These are phyloP conservation scores for Friedmanniomyces simplex DNA, from an alignment of 495 filamentous ascomycete species.

Conservation along the genomic window DNA sequence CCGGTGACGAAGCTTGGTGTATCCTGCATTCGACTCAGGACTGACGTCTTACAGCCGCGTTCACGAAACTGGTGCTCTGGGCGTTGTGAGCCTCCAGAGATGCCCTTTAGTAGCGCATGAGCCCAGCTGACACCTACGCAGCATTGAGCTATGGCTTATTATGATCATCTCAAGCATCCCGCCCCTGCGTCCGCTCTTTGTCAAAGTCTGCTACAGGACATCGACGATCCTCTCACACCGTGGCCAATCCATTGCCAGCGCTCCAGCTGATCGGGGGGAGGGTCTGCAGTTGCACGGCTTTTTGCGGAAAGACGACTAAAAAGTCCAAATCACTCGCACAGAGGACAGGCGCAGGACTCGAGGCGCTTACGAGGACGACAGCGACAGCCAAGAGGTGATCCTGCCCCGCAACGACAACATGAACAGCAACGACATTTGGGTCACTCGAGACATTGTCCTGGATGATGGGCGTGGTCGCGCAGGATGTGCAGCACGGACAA, in stretches of 20 bases:
- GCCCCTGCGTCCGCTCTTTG: constrained; percentile 1
- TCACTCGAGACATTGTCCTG: background rate
- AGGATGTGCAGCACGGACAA: background rate
- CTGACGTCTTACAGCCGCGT: background rate
- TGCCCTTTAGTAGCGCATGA: background rate
- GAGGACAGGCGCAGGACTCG: background rate
- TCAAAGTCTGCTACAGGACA: background rate
- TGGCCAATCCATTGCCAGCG: background rate
- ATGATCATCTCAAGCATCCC: constrained; percentile 5
- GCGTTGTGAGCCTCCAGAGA: background rate
- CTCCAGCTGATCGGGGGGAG: background rate
- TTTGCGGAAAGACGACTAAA: background rate
- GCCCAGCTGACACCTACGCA: background rate
- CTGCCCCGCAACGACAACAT: background rate
- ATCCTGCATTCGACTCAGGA: background rate
- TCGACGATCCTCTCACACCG: background rate
- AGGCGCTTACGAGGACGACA: background rate
- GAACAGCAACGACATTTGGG: background rate
- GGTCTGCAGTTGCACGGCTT: background rate
- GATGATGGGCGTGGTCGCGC: background rate
- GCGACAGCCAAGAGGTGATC: background rate
- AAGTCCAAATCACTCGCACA: background rate
- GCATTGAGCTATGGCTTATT: constrained; percentile 2
- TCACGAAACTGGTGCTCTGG: background rate
- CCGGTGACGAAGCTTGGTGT: background rate